Evolutionary conservation across 2,329 filamentous ascomycete genomes (phyloP), one percentile per base, ranked within the genome.

Genomic region (Ophiostoma angusticollis): DNA sequence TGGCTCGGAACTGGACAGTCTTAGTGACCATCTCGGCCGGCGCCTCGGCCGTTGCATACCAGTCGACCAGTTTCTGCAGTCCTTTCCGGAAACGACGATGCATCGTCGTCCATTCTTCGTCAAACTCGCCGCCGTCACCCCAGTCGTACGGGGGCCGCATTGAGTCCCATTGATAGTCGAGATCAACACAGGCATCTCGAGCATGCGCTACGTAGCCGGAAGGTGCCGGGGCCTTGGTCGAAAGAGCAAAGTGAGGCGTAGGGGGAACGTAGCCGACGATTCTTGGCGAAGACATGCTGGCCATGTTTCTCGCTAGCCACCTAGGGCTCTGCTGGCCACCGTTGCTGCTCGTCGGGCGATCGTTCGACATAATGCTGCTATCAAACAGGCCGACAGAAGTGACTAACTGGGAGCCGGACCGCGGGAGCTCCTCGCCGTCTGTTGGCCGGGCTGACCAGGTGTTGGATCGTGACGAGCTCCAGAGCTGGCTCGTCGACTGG

Each of bases 141-240:
- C 91, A 96, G 45, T 78, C 68, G 31, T 84, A 69, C 0, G 83
- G 76, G 3, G 71, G 64, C 12, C 82, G 72, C 69, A 87, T 89
- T 43, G 87, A 95, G 54, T 98, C 87, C 89, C 91, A 98, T 50
- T 89, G 82, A 52, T 84, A 93, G 58, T 98, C 91, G n/a, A 95
- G 70, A 36, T 82, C 72, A 5, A 84, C 68, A 53, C 86, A 96
- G 11, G 80, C 76, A 54, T 96, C 85, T 45, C 86, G 75, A 8
- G 89, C 89, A 59, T 98, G 91, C 0, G 84, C 74, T 14, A 94
- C 83, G 54, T 93, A 93, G 2, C 89, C 91, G 3, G 76, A 65
- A 0, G 91, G 91, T 42, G 96, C 95, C 7, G 80, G 77, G 31
- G 85, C 80, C 7, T 80, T 79, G 7, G 72, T 69, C 0, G 84